Conservation (phyloP, 75 land plant genomes). For the Chamaecyparis obtusa region DNA sequence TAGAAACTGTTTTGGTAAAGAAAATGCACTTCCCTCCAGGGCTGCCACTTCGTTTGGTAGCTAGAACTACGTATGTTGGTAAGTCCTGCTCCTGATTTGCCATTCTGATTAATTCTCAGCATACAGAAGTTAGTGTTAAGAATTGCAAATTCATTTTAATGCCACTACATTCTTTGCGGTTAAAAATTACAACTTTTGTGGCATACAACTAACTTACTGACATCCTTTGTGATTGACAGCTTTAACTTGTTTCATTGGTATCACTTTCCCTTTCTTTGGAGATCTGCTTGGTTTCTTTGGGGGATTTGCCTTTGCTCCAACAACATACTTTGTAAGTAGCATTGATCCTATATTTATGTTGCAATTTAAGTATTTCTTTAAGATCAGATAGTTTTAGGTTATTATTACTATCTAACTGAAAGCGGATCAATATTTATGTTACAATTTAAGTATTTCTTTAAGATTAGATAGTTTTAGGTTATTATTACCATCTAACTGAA, state of each 20-base stretch:
- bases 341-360: not conserved
- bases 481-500: too few species aligned
- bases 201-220: not conserved
- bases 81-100: conserved; percentile 11
- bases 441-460: not conserved
- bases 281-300: conserved; percentile 62
- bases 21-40: conserved; percentile 39
- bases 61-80: conserved; percentile 54
- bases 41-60: conserved; percentile 28
- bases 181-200: not conserved
- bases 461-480: too few species aligned
- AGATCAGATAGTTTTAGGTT: too few species aligned
- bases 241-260: conserved; percentile 38
- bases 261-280: conserved; percentile 60
- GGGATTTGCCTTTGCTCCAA: conserved; percentile 65
- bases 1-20: conserved; percentile 67
- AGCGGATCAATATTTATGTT: not conserved
- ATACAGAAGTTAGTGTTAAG: not conserved
- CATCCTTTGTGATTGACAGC: conserved; percentile 18
- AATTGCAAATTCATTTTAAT: not conserved
- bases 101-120: not conserved
- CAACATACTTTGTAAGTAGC: conserved; percentile 55
- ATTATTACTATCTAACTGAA: too few species aligned
- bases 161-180: not conserved
- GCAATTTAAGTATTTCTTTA: not conserved